Evolutionary conservation across 129 eudicot species (phyloP).

Genomic region (Flaveria sonorensis): DNA sequence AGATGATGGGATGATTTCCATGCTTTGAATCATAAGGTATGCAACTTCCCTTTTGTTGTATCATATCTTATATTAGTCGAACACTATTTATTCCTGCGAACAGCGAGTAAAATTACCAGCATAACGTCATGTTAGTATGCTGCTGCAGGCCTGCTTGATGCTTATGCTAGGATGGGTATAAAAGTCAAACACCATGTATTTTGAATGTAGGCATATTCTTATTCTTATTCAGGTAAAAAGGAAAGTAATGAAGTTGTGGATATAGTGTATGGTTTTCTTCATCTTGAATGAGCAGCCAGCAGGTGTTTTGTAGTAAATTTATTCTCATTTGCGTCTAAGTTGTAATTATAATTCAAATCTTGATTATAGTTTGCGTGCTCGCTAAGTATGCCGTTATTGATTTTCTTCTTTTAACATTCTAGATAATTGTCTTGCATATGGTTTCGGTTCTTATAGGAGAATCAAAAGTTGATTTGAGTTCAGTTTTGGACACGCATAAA

Average conservation of each 20-base stretch:
- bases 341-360: slow-evolving; percentile 29
- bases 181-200: slow-evolving; percentile 11
- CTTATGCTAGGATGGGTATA: slow-evolving; percentile 26
- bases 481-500: neutral
- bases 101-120: slow-evolving; percentile 14
- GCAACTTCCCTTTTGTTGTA: neutral
- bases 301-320: slow-evolving; percentile 11
- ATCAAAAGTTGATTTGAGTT: neutral
- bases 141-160: slow-evolving; percentile 24
- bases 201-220: slow-evolving; percentile 24
- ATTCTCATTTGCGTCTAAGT: slow-evolving; percentile 3
- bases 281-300: slow-evolving; percentile 15
- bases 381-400: neutral
- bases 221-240: slow-evolving; percentile 5
- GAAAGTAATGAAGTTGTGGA: slow-evolving; percentile 26
- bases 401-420: neutral
- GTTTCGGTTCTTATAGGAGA: neutral
- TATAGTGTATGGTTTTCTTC: slow-evolving; percentile 24
- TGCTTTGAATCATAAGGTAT: slow-evolving; percentile 28
- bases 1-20: slow-evolving; percentile 15
- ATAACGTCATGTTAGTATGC: neutral
- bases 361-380: neutral
- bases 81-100: neutral
- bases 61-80: neutral
- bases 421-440: neutral